These are phyloP conservation scores for Gloeostereum incarnatum DNA, from an alignment of 768 basidiomycete genomes.

Conservation along the genomic window DNA sequence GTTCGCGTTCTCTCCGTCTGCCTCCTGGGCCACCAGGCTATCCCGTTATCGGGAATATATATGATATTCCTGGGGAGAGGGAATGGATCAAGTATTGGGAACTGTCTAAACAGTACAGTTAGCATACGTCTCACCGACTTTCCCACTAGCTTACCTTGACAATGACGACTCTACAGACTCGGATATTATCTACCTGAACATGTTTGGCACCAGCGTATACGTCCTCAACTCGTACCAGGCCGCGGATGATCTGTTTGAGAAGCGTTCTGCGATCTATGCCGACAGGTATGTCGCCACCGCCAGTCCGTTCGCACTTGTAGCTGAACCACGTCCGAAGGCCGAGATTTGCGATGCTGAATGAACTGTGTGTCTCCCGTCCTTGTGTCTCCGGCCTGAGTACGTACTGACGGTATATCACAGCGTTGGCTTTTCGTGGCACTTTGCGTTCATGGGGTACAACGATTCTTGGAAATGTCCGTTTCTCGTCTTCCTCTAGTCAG, in stretches of 20 bases:
- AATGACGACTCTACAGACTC: neutral
- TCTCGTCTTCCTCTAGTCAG: neutral
- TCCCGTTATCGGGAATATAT: neutral
- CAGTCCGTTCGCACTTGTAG: neutral
- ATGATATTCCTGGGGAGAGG: neutral
- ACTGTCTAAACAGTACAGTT: neutral
- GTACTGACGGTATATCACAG: neutral
- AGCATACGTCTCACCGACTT: no score
- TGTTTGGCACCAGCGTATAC: conserved; percentile 5
- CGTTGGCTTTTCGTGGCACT: neutral
- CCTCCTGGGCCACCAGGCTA: neutral
- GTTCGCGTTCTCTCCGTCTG: no score
- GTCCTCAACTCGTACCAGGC: conserved; percentile 15
- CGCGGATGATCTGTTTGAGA: conserved; percentile 18
- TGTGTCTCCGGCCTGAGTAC: neutral
- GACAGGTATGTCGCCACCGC: conserved; percentile 9
- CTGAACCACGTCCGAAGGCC: neutral
- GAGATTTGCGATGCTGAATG: neutral
- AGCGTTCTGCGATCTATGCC: conserved; percentile 16
- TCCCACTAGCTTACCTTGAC: no score
- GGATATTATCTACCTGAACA: neutral
- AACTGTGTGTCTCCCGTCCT: neutral
- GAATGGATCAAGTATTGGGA: neutral
- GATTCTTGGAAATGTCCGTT: neutral
- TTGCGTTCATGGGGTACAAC: neutral